Evolutionary conservation across 306 rosid species (phyloP), one percentile per base, ranked within the genome.

Genomic region (Ormosia emarginata): DNA sequence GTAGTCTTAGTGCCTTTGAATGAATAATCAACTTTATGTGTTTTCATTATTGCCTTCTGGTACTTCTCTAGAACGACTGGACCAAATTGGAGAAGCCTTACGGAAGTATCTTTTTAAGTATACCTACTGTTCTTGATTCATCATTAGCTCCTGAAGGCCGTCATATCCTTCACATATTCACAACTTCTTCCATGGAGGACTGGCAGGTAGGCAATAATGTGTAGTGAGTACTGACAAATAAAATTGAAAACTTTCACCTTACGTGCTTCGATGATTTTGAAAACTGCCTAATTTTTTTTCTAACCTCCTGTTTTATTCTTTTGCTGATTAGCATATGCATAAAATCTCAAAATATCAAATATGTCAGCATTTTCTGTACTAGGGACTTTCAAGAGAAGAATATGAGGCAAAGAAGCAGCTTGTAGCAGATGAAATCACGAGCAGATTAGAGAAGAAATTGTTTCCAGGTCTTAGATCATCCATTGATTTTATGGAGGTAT

Each of bases 141-240:
- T 90, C 99, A 10, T 83, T 93, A 87, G 98, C 97, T 83, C 99
- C 99, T 32, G 87, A 87, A 74, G 98, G 98, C 37, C 88, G 59
- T 37, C 98, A 93, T 70, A 93, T 95, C 85, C 98, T 95, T 88
- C 99, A 95, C 84, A 88, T 95, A 50, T 95, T 95, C 87, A 93
- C 99, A 13, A 93, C 97, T 59, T 92, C 99, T 85, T 90, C 98
- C 69, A 89, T 95, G 34, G 96, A 89, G 46, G 98, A 93, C 84
- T 95, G 99, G 98, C 83, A 90, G 96, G 98, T 92, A 86, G 17
- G 81, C 49, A 64, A 68, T 77, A 71, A 58, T 53, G 62, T 81
- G 10, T 58, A 71, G 57, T 17, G 69, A 73, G 17, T 69, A 67
- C 52, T 49, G 59, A 77, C 56, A 71, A 67, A 78, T 65, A 64